Evolutionary conservation across 2,329 filamentous ascomycete genomes (phyloP).

Genomic region (Moelleriella libera): DNA sequence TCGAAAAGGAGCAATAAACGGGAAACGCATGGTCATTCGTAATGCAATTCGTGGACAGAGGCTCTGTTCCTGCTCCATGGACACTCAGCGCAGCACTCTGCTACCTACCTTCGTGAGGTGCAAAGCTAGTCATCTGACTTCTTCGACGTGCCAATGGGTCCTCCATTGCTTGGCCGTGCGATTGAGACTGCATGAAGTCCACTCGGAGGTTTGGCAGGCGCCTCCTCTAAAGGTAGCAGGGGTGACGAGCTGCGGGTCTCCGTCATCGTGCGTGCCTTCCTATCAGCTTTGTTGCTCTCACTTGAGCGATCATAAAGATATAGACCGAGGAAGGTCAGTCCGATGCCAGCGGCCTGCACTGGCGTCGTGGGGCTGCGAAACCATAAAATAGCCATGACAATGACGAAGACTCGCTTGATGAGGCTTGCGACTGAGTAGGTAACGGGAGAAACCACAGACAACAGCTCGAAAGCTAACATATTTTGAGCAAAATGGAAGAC

Average conservation of each 20-base stretch:
- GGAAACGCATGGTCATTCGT: neutral
- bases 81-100: neutral
- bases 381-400: slow-evolving; percentile 89
- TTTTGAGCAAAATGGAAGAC: slow-evolving; percentile 95
- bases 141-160: slow-evolving; percentile 29
- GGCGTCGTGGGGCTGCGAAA: slow-evolving; percentile 80
- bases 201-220: slow-evolving; percentile 7
- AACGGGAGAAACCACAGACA: slow-evolving; percentile 89
- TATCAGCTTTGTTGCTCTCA: slow-evolving; percentile 77
- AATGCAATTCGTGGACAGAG: no score
- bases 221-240: slow-evolving; percentile 52
- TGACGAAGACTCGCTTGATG: slow-evolving; percentile 96
- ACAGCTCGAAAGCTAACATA: slow-evolving; percentile 81
- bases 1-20: neutral
- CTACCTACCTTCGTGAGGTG: neutral
- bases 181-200: slow-evolving; percentile 6
- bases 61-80: no score
- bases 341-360: slow-evolving; percentile 73
- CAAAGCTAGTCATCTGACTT: slow-evolving; percentile 32
- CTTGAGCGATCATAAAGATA: slow-evolving; percentile 93
- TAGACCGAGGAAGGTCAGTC: slow-evolving; percentile 76
- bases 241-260: slow-evolving; percentile 21
- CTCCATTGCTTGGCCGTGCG: slow-evolving; percentile 29
- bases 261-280: slow-evolving; percentile 55
- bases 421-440: slow-evolving; percentile 93